Conservation (phyloP, 768 basidiomycete genomes). For the Mycena floridula region DNA sequence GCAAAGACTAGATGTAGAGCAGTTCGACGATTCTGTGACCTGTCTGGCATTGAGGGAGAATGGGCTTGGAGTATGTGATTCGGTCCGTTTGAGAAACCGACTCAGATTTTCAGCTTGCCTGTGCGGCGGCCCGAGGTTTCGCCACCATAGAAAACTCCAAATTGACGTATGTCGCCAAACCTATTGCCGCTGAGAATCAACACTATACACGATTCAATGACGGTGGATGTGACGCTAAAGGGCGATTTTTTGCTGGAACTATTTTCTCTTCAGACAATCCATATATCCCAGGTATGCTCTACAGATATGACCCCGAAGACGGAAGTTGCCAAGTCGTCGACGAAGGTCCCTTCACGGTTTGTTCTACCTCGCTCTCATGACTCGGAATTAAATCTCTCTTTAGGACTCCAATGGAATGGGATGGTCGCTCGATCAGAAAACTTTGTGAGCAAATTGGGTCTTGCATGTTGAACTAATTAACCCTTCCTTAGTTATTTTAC, state of each 20-base stretch:
- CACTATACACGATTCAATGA: constrained; percentile 61
- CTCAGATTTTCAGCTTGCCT: constrained; percentile 41
- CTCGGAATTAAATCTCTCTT: constrained; percentile 6
- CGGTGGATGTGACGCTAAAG: constrained; percentile 59
- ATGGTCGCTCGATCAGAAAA: constrained; percentile 57
- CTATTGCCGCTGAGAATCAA: constrained; percentile 35
- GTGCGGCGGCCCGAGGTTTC: constrained; percentile 53
- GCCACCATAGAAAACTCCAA: too few species aligned
- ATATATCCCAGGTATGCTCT: constrained; percentile 51
- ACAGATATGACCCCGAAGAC: constrained; percentile 48
- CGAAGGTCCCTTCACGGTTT: constrained; percentile 60
- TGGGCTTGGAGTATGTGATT: constrained; percentile 40
- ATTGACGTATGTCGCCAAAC: constrained; percentile 46
- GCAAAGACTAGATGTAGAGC: constrained; percentile 34
- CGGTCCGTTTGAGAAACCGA: too few species aligned
- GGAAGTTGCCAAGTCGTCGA: constrained; percentile 47
- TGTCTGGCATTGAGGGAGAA: constrained; percentile 49
- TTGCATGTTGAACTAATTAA: constrained; percentile 5
- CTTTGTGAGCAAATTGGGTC: constrained; percentile 43
- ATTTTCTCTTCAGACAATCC: constrained; percentile 42
- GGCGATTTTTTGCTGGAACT: constrained; percentile 65
- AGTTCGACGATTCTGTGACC: constrained; percentile 49
- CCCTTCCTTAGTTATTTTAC: constrained; percentile 67
- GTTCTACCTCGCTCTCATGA: constrained; percentile 10
- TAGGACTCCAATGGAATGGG: constrained; percentile 61